These are phyloP conservation scores for Dipteronia sinensis DNA, from an alignment of 345 rosid genomes.

Conservation along the genomic window DNA sequence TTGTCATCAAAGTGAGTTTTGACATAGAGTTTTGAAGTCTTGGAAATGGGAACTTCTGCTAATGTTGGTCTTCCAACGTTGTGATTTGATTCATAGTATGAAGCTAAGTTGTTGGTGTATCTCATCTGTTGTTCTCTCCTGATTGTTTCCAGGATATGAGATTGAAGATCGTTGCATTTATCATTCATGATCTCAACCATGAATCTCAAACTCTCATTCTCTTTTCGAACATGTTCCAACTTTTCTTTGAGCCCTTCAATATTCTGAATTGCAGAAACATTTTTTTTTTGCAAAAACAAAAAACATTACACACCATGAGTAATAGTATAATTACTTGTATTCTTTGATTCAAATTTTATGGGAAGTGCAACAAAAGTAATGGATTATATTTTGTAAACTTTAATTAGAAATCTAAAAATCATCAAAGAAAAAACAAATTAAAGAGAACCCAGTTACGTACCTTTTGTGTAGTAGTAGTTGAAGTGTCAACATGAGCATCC, in stretches of 20 bases:
- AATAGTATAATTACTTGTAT: too few species aligned
- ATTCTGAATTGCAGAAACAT: constrained; percentile 19
- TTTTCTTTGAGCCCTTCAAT: constrained; percentile 29
- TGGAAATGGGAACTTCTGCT: constrained; percentile 16
- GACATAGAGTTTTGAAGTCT: constrained; percentile 36
- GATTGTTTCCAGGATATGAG: constrained; percentile 22
- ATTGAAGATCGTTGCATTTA: constrained; percentile 34
- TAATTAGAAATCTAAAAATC: too few species aligned
- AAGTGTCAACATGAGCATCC: neutral
- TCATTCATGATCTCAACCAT: constrained; percentile 40
- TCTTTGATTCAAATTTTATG: too few species aligned
- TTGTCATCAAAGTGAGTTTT: constrained; percentile 41
- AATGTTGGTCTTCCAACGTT: constrained; percentile 21
- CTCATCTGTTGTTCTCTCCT: neutral
- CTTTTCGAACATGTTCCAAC: constrained; percentile 36
- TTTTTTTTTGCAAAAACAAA: too few species aligned
- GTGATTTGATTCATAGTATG: constrained; percentile 11
- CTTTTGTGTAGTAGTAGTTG: too few species aligned
- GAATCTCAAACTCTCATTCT: constrained; percentile 40
- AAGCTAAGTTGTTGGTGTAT: neutral
- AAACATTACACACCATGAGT: too few species aligned
- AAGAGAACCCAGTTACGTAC: too few species aligned
- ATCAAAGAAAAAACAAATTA: too few species aligned
- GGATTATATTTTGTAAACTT: too few species aligned
- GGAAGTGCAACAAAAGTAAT: too few species aligned